Conservation (phyloP, 1,284 basidiomycete genomes). For the Leucoagaricus sp. region DNA sequence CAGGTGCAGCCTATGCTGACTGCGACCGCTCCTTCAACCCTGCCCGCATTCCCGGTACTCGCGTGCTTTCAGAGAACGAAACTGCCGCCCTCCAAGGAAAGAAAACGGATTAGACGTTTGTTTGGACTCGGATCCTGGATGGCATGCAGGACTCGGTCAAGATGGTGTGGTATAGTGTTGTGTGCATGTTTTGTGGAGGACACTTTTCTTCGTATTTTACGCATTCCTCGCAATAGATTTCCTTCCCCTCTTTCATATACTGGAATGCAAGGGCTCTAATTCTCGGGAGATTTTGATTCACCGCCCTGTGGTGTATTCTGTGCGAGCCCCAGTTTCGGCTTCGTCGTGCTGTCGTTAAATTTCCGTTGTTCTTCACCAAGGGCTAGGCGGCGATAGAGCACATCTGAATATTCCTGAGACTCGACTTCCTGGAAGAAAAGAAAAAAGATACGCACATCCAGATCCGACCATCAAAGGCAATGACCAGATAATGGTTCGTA, state of each 20-base stretch:
- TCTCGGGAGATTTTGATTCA: not conserved
- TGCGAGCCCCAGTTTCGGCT: constrained; percentile 4
- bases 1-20: constrained; percentile 90
- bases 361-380: constrained; percentile 59
- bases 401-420: constrained; percentile 39
- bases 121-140: too few relatives aligned
- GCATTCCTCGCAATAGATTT: constrained; percentile 11
- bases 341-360: constrained; percentile 23
- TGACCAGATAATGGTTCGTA: constrained; percentile 61
- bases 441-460: constrained; percentile 33
- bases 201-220: constrained; percentile 2
- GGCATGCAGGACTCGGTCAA: not conserved
- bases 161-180: not conserved
- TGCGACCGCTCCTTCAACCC: constrained; percentile 97
- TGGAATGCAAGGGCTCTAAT: not conserved
- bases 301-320: constrained; percentile 13
- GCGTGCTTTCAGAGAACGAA: constrained; percentile 57
- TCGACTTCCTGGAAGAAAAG: not conserved
- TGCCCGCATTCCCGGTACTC: constrained; percentile 87
- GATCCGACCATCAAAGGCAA: constrained; percentile 64
- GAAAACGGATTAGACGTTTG: constrained; percentile 12
- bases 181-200: not conserved
- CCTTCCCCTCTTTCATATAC: not conserved
- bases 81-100: constrained; percentile 21
- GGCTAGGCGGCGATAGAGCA: constrained; percentile 65